Evolutionary conservation across 148 eudicot species (phyloP).

Genomic region (Silene uniflora): DNA sequence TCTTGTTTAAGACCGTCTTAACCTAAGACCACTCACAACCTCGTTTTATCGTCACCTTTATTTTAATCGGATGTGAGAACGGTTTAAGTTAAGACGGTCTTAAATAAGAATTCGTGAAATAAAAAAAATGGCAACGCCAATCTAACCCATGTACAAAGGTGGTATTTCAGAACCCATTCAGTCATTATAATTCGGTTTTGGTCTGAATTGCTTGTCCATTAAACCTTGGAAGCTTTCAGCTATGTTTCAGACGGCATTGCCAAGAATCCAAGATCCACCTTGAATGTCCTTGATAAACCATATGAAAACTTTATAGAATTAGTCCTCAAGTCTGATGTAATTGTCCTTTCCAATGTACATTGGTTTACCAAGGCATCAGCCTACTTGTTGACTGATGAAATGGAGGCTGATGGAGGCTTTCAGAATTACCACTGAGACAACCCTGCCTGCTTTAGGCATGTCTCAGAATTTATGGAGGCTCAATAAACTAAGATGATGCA

Average conservation of each 20-base stretch:
- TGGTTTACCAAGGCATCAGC: constrained; percentile 81
- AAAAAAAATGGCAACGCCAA: no score
- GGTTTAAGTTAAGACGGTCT: no score
- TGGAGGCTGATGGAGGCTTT: constrained; percentile 71
- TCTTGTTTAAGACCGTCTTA: no score
- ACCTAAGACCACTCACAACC: no score
- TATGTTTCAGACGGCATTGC: constrained; percentile 47
- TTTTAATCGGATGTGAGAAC: no score
- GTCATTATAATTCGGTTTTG: constrained; percentile 71
- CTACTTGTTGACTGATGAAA: constrained; percentile 59
- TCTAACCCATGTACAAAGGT: constrained; percentile 44
- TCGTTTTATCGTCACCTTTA: no score
- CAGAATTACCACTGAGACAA: constrained; percentile 60
- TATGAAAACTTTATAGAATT: constrained; percentile 61
- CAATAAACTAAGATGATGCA: constrained; percentile 75
- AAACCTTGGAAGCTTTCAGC: constrained; percentile 50
- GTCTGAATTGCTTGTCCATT: constrained; percentile 87
- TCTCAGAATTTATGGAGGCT: constrained; percentile 58
- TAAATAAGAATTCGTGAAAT: no score
- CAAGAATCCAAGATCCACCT: constrained; percentile 38
- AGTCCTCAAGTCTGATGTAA: constrained; percentile 45
- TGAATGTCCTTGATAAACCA: constrained; percentile 48
- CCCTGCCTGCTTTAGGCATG: constrained; percentile 49
- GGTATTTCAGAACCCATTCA: constrained; percentile 61
- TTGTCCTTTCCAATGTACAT: constrained; percentile 76